Evolutionary conservation across 371 early-diverging fungal genomes (phyloP).

Genomic region (Umbelopsis sp.): DNA sequence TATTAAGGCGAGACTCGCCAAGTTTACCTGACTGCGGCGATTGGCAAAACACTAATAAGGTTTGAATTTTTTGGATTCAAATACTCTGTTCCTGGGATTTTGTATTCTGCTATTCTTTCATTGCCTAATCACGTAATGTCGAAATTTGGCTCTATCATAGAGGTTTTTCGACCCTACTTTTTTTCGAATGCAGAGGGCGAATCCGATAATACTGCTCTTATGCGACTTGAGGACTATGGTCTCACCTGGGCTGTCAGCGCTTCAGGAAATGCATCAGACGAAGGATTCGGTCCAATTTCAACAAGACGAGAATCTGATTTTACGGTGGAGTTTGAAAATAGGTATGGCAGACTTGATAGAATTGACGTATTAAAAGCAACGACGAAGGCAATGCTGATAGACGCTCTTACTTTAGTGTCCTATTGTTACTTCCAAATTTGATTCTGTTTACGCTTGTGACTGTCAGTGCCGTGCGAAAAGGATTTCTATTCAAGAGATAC

Average conservation of each 20-base stretch:
- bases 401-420: neutral
- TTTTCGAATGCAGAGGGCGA: neutral
- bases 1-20: too few relatives aligned
- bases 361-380: neutral
- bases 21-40: too few relatives aligned
- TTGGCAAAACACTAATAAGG: too few relatives aligned
- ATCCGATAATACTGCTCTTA: neutral
- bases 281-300: conserved; percentile 18
- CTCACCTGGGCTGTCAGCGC: neutral
- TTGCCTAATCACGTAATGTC: neutral
- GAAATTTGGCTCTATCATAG: neutral
- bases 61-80: too few relatives aligned
- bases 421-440: conserved; percentile 4
- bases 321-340: conserved; percentile 16
- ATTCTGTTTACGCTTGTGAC: neutral
- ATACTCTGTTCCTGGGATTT: too few relatives aligned
- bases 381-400: neutral
- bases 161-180: conserved; percentile 9
- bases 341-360: neutral
- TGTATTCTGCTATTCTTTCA: too few relatives aligned
- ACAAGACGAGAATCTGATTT: conserved; percentile 4
- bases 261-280: neutral
- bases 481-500: neutral
- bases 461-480: neutral
- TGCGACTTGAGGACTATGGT: conserved; percentile 19